These are phyloP conservation scores for Trichophyton benhamiae DNA, from an alignment of 2,329 filamentous ascomycete genomes.

Conservation along the genomic window DNA sequence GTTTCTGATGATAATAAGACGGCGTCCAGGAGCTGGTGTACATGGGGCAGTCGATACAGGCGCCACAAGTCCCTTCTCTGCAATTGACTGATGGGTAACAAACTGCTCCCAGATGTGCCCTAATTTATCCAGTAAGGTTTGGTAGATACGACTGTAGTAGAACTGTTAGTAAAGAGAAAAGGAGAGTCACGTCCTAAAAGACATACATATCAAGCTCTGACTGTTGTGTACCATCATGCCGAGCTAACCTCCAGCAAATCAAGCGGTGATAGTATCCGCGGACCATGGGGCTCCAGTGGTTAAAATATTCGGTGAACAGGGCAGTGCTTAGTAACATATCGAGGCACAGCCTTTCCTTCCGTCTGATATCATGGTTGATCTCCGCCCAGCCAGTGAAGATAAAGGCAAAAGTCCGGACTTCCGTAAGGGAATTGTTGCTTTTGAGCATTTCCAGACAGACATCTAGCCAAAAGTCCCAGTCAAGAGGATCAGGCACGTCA, in stretches of 20 bases:
- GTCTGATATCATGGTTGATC: constrained; percentile 50
- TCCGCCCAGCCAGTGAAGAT: constrained; percentile 70
- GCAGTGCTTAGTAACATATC: constrained; percentile 63
- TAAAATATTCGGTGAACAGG: constrained; percentile 71
- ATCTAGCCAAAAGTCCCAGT: constrained; percentile 77
- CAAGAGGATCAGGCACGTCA: constrained; percentile 41
- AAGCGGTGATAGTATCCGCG: constrained; percentile 84
- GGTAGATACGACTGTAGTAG: constrained; percentile 52
- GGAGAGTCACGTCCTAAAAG: background rate
- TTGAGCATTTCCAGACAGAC: constrained; percentile 67
- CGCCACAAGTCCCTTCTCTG: constrained; percentile 44
- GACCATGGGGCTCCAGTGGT: constrained; percentile 93
- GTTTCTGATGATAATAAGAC: constrained; percentile 78
- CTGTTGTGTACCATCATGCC: constrained; percentile 56
- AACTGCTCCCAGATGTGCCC: constrained; percentile 68
- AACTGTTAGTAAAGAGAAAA: constrained; percentile 15
- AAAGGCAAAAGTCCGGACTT: constrained; percentile 72
- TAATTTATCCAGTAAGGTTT: constrained; percentile 54
- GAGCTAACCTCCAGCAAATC: constrained; percentile 76
- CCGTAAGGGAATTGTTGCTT: constrained; percentile 79
- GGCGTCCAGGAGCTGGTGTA: constrained; percentile 69
- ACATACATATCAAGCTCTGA: constrained; percentile 55
- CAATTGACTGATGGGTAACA: constrained; percentile 57
- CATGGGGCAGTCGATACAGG: constrained; percentile 68
- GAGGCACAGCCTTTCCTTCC: constrained; percentile 59